phyloP scores from a whole-genome alignment of 192 early-diverging fungal genomes.

The Allomyces macrogynus region DNA sequence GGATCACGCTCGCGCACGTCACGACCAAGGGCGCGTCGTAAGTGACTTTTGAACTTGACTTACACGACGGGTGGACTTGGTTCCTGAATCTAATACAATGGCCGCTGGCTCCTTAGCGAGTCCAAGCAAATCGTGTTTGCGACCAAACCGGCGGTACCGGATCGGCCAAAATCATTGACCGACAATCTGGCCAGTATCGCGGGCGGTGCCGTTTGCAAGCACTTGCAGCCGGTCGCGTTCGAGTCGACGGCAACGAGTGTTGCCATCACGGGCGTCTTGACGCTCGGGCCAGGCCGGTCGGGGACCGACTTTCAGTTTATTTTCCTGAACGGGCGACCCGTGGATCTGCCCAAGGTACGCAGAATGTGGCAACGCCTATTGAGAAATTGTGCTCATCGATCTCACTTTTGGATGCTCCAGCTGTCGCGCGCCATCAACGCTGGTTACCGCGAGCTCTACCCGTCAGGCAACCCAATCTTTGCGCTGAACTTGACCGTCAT shows the following conservation, averaged over 20 bases:
- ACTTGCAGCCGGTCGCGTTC: no score
- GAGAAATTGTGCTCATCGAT: background rate
- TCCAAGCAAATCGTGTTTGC: no score
- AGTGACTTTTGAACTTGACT: no score
- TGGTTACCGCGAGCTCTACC: slow-evolving; percentile 27
- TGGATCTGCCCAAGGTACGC: slow-evolving; percentile 53
- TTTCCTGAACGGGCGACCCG: slow-evolving; percentile 78
- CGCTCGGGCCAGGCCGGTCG: no score
- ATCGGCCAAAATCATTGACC: background rate
- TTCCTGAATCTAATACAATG: background rate
- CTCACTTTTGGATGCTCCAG: slow-evolving; percentile 9
- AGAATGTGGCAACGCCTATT: background rate
- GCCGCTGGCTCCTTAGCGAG: background rate
- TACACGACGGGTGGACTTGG: no score
- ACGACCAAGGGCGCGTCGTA: slow-evolving; percentile 18
- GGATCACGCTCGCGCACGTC: slow-evolving; percentile 43
- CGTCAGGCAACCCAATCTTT: background rate
- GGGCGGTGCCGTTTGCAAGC: no score
- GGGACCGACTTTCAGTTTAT: slow-evolving; percentile 60
- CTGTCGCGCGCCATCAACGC: slow-evolving; percentile 61
- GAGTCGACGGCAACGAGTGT: no score
- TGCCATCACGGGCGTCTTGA: no score
- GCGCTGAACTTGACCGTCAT: background rate
- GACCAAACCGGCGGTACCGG: background rate
- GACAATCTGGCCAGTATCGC: no score